Evolutionary conservation across 345 rosid species (phyloP), one percentile per base, ranked within the genome.

Genomic region (Ceriops zippeliana): DNA sequence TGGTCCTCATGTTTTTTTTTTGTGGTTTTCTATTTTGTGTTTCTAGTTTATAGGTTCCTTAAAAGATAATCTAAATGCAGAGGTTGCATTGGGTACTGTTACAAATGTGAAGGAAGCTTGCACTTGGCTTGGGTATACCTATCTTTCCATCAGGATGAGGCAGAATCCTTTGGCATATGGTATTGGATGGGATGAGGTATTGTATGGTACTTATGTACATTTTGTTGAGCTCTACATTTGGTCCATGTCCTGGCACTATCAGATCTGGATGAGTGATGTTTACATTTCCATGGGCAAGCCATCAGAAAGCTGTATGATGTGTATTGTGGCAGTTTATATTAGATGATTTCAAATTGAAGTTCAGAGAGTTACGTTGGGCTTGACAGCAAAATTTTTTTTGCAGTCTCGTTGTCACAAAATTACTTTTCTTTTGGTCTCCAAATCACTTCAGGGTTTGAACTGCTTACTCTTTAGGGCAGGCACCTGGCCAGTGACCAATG

Each of bases 21-120:
- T 31, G 17, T 42, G 49, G 17, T 13, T 42, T 42, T 16, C 49
- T 53, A 62, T n/a, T 65, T 56, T 78, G 67, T 63, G 11, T 34
- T 72, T 71, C 81, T 91, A 93, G 98, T 93, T 93, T 83, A 88
- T 93, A 72, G 84, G 90, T 73, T 93, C 98, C 61, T 76, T 91
- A 82, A 93, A 91, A 78, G 97, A 93, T 70, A 93, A 93, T 74
- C 77, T 93, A 70, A 93, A 93, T 66, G 98, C 98, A 5, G 98
- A 93, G 84, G 98, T 93, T 70, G 98, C 87, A 30, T 81, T 93
- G 88, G 98, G 98, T 73, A 93, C 98, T 49, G 97, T 93, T 68
- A 91, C 98, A 51, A 93, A 93, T 82, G 97, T 93, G 58, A 90
- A 91, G 87, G 98, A 93, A 86, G 98, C 98, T 63, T 91, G 98